Evolutionary conservation across 345 rosid species (phyloP).

Genomic region (Brassica incana): DNA sequence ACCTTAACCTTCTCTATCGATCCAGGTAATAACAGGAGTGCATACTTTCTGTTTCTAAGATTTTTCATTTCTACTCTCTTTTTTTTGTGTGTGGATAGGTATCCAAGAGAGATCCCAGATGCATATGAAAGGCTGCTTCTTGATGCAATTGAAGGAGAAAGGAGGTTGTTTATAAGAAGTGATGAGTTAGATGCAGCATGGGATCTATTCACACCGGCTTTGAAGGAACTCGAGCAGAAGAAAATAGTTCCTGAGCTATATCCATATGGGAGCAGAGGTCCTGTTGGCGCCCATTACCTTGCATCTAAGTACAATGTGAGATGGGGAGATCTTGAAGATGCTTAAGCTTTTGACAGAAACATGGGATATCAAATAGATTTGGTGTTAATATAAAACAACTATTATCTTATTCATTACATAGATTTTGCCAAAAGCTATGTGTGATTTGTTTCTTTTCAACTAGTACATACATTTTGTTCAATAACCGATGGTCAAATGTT

Average conservation of each 20-base stretch:
- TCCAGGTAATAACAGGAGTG: slow-evolving; percentile 49
- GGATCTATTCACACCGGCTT: slow-evolving; percentile 71
- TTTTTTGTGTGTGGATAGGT: slow-evolving; percentile 42
- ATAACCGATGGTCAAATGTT: background rate
- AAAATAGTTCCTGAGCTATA: slow-evolving; percentile 78
- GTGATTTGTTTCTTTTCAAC: background rate
- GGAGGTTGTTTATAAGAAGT: slow-evolving; percentile 81
- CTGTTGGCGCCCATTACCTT: slow-evolving; percentile 86
- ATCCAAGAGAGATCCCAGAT: slow-evolving; percentile 75
- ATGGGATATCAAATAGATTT: slow-evolving; percentile 2
- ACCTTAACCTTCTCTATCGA: slow-evolving; percentile 73
- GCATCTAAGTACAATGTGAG: slow-evolving; percentile 87
- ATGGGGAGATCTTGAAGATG: slow-evolving; percentile 80
- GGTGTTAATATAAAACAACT: slow-evolving; percentile 15
- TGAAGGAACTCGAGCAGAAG: slow-evolving; percentile 68
- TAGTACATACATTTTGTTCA: background rate
- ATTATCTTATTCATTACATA: background rate
- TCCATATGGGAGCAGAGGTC: slow-evolving; percentile 91
- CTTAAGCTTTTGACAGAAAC: slow-evolving; percentile 33
- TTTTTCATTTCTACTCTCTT: background rate
- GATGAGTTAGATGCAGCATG: slow-evolving; percentile 93
- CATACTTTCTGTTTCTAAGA: slow-evolving; percentile 2
- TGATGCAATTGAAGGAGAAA: slow-evolving; percentile 84
- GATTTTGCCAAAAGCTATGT: background rate
- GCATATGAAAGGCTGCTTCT: slow-evolving; percentile 89